These are phyloP conservation scores for Auriscalpium orientale DNA, from an alignment of 768 basidiomycete genomes.

Conservation along the genomic window DNA sequence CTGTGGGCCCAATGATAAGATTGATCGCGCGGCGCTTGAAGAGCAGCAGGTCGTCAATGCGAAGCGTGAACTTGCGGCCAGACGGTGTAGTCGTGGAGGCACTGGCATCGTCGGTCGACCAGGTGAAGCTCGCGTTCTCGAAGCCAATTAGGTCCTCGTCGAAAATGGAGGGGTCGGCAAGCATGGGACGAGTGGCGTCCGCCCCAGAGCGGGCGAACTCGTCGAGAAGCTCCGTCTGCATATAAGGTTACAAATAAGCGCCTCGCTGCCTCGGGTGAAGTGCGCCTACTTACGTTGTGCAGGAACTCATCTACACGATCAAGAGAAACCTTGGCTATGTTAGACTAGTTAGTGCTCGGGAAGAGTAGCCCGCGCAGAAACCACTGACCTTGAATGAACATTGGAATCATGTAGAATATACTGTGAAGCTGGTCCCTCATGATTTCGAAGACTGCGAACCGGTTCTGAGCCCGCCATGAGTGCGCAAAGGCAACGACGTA, in stretches of 20 bases:
- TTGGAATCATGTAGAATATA: constrained; percentile 18
- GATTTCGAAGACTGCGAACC: constrained; percentile 31
- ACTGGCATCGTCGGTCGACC: constrained; percentile 33
- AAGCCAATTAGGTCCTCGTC: constrained; percentile 37
- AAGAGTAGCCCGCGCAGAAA: neutral
- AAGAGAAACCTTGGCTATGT: constrained; percentile 29
- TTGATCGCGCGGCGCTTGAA: constrained; percentile 51
- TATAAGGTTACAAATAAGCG: neutral
- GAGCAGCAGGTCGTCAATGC: constrained; percentile 41
- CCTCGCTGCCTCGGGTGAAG: neutral
- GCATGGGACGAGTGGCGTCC: constrained; percentile 6
- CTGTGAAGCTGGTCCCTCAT: constrained; percentile 26
- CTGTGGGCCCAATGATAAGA: constrained; percentile 52
- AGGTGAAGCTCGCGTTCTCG: constrained; percentile 45
- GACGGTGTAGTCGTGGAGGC: constrained; percentile 32
- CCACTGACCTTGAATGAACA: constrained; percentile 11
- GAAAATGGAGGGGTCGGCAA: constrained; percentile 9
- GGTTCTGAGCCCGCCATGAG: neutral
- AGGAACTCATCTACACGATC: constrained; percentile 34
- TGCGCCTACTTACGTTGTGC: constrained; percentile 17
- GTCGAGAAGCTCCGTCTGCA: constrained; percentile 27
- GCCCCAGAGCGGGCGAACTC: constrained; percentile 13
- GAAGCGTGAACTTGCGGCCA: constrained; percentile 40
- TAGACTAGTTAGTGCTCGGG: neutral
- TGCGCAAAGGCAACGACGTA: neutral